Percentiles rank a stretch among this genome's conserved stretches.
phyloP scores from a whole-genome alignment of 2,329 filamentous ascomycete genomes.

The Sporothrix pseudoabietina region DNA sequence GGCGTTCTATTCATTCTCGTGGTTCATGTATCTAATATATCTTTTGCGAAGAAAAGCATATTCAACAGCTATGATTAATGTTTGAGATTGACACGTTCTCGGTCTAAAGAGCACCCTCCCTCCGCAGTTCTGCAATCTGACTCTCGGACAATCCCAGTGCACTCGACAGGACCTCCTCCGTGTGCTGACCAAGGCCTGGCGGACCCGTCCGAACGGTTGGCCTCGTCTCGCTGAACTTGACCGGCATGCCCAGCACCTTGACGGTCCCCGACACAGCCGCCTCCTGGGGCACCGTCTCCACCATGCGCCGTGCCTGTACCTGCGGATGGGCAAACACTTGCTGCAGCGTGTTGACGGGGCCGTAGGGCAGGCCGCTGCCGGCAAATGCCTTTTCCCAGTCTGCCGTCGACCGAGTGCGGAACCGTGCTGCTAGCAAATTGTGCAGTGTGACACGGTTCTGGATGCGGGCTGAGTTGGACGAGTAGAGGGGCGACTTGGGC shows the following conservation, averaged over 20 bases:
- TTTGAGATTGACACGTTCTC: not conserved
- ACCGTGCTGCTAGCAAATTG: not conserved
- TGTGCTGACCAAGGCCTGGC: constrained; percentile 6
- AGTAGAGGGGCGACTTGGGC: not conserved
- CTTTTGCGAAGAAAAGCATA: not conserved
- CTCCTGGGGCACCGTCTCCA: constrained; percentile 2
- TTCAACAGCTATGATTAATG: not conserved
- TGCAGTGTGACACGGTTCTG: not conserved
- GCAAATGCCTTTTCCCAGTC: constrained; percentile 4
- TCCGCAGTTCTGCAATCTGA: not conserved
- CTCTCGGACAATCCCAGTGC: not conserved
- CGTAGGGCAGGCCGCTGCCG: not conserved
- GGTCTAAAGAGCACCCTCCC: not conserved
- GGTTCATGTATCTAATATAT: not conserved
- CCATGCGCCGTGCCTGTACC: constrained; percentile 25
- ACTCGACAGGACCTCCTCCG: not conserved
- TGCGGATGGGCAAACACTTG: constrained; percentile 27
- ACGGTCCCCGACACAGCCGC: constrained; percentile 18
- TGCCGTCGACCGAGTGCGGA: not conserved
- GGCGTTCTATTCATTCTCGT: not conserved
- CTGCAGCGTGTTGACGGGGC: constrained; percentile 19
- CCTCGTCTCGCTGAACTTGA: constrained; percentile 30
- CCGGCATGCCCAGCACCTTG: constrained; percentile 24
- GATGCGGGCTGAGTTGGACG: constrained; percentile 9
- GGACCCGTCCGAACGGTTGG: constrained; percentile 9